phyloP scores from a whole-genome alignment of 2,329 filamentous ascomycete species.

The Talaromyces sp. region DNA sequence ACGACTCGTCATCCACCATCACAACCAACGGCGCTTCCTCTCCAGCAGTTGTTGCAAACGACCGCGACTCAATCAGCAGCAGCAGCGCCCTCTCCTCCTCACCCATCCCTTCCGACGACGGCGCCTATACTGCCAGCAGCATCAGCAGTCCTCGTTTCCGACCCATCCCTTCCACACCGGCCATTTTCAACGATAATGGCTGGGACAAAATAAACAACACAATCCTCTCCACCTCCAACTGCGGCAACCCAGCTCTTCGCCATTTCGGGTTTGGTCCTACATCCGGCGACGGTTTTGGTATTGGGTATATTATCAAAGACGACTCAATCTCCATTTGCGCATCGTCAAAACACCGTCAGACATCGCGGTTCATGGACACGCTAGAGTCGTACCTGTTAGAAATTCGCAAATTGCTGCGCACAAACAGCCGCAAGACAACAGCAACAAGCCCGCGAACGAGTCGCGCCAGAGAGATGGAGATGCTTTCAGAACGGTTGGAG shows the following conservation, averaged over 20 bases:
- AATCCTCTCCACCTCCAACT: slow-evolving; percentile 95
- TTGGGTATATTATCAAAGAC: slow-evolving; percentile 98
- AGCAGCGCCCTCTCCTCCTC: neutral
- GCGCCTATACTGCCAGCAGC: slow-evolving; percentile 38
- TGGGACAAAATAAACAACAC: slow-evolving; percentile 97
- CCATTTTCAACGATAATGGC: slow-evolving; percentile 78
- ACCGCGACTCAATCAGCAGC: neutral
- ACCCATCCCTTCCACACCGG: slow-evolving; percentile 50
- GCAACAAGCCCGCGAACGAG: slow-evolving; percentile 46
- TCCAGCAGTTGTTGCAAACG: neutral
- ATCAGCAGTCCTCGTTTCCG: slow-evolving; percentile 24
- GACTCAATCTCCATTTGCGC: slow-evolving; percentile 86
- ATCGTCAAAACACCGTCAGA: slow-evolving; percentile 89
- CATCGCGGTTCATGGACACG: slow-evolving; percentile 79
- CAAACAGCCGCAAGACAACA: slow-evolving; percentile 53
- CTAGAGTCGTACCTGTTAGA: slow-evolving; percentile 88
- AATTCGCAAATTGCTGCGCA: slow-evolving; percentile 74
- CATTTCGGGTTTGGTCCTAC: slow-evolving; percentile 97
- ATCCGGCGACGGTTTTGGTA: slow-evolving; percentile 88
- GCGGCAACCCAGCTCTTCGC: slow-evolving; percentile 86
- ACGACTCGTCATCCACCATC: slow-evolving; percentile 52
- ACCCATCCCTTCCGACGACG: slow-evolving; percentile 35
- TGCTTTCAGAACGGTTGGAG: slow-evolving; percentile 35
- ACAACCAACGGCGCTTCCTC: slow-evolving; percentile 32
- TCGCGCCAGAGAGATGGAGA: slow-evolving; percentile 57